Percentiles rank a stretch among this genome's conserved stretches.
These are phyloP conservation scores for Pleochaeta shiraiana DNA, from an alignment of 2,329 filamentous ascomycete genomes.

Conservation along the genomic window DNA sequence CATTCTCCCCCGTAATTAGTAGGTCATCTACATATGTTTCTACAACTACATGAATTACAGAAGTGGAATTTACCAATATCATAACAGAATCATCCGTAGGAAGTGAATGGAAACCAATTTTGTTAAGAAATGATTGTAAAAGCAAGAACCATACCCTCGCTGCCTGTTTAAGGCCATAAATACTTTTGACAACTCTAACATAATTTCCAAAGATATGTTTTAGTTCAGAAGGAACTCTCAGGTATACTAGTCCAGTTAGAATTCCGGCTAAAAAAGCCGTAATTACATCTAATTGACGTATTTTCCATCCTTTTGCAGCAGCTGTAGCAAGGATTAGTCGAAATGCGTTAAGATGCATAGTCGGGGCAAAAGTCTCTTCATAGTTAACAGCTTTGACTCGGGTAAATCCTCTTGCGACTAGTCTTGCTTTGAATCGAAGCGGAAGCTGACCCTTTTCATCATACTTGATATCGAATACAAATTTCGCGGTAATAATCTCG, in stretches of 20 bases:
- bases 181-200: conserved; percentile 12
- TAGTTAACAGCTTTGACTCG: neutral
- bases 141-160: conserved; percentile 13
- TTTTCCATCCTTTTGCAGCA: neutral
- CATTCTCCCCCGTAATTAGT: neutral
- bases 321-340: conserved; percentile 1
- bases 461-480: conserved; percentile 1
- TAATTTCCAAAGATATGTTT: conserved; percentile 6
- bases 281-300: conserved; percentile 3
- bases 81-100: neutral
- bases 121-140: conserved; percentile 6
- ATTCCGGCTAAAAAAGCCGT: conserved; percentile 16
- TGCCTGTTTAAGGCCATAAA: conserved; percentile 18
- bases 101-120: neutral
- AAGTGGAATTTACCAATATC: neutral
- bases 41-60: neutral
- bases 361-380: conserved; percentile 3
- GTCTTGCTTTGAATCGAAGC: neutral
- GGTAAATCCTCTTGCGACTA: conserved; percentile 2
- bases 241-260: conserved; percentile 15
- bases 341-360: neutral
- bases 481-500: conserved; percentile 1
- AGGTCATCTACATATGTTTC: conserved; percentile 1
- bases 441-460: conserved; percentile 1
- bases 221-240: conserved; percentile 11